Base-by-base conservation (phyloP, 768 basidiomycete genomes). In the Trichaptum fuscoviolaceum region DNA sequence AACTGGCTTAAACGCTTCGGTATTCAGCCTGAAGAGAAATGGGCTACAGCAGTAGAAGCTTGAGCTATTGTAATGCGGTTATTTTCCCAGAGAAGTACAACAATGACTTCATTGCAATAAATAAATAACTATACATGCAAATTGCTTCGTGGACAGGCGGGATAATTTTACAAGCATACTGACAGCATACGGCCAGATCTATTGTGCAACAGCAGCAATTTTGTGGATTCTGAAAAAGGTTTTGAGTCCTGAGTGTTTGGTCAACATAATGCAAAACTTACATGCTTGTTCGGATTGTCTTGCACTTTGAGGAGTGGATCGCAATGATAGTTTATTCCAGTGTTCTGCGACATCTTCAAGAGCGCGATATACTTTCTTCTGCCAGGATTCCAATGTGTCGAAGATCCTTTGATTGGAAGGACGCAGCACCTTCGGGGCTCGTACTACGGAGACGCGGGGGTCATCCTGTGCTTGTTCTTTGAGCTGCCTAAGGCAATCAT, bases 1-100 rank as follows among this genome's bases (percentile, higher is more conserved):
- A 63, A 60, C 2, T 70, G 68, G 71, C 52, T 74, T 59, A 59
- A 71, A 62, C 64, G 66, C 8, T 72, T 66, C 65, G 73, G 73
- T 20, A 59, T 74, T 25, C 58, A 66, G 30, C 71, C 71, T 7
- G 59, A 67, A 35, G 63, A 62, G 20, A 52, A 60, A 6, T 72
- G 72, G 72, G 66, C 69, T 34, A 70, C 71, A 20, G 42, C 20
- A 52, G 42, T 52, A 20, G 42, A 5, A 15, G 42, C 42, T 12
- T 52, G 10, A 52, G 20, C 2, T 52, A 52, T 2, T 4, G 42
- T 52, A 52, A 52, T 52, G 12, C 10, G 15, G 42, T 5, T 12
- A 5, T 52, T 5, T 5, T 52, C 15, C 8, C 30, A 30, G 30
- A 30, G 30, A 30, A 30, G 30, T 8, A 30, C 2, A 8, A 3